phyloP scores from a whole-genome alignment of 2,329 filamentous ascomycete species.

The Thelonectria blattea region DNA sequence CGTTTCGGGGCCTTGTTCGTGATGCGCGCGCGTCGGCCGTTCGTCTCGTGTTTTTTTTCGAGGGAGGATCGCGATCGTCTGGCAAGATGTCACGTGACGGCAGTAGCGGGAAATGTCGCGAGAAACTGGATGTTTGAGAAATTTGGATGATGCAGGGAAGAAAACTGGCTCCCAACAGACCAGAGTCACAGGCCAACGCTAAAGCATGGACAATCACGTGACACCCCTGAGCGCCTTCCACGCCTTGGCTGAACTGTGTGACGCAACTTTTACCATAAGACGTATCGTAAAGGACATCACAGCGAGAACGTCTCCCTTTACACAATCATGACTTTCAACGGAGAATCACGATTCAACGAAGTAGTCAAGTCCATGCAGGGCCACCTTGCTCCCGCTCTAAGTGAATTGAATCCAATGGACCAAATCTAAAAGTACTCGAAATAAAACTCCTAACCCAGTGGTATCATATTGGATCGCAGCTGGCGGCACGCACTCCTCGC shows the following conservation, averaged over 20 bases:
- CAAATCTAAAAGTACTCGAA: constrained; percentile 19
- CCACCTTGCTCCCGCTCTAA: constrained; percentile 16
- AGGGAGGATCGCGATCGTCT: constrained; percentile 34
- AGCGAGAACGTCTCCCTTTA: too few relatives aligned
- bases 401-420: constrained; percentile 24
- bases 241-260: too few relatives aligned
- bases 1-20: constrained; percentile 31
- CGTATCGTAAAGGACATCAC: too few relatives aligned
- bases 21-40: constrained; percentile 29
- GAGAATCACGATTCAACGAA: too few relatives aligned
- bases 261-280: too few relatives aligned
- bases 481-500: constrained; percentile 28
- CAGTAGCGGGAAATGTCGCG: constrained; percentile 29
- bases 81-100: constrained; percentile 42
- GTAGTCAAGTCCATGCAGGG: not conserved
- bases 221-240: constrained; percentile 30
- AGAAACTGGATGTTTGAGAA: constrained; percentile 21
- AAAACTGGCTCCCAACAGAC: constrained; percentile 34
- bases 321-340: too few relatives aligned
- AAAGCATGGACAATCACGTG: constrained; percentile 39
- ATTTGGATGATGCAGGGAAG: constrained; percentile 41
- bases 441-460: constrained; percentile 43
- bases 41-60: constrained; percentile 34
- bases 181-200: constrained; percentile 28
- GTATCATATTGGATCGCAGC: constrained; percentile 44